Evolutionary conservation across 495 filamentous ascomycete genomes (phyloP), one percentile per base, ranked within the genome.

Genomic region (Aspergillus incahuasiensis): DNA sequence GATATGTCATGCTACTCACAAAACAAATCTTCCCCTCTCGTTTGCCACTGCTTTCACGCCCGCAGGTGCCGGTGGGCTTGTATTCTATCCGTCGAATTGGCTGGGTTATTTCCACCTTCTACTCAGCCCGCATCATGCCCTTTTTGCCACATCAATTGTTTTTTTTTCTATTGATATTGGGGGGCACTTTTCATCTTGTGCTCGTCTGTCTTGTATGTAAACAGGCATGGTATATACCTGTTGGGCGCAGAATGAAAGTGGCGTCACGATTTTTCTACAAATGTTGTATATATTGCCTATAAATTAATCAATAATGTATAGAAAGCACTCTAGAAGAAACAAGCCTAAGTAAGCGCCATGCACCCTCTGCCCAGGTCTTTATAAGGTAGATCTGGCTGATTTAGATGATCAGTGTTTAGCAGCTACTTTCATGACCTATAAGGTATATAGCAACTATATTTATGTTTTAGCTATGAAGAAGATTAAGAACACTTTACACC

Each of bases 51-150:
- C 53, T 62, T 54, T 24, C 54, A 57, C 39, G 60, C 56, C 48
- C 45, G 56, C 52, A 53, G 66, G 66, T 68, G 66, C 67, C 63
- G 60, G 64, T 67, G 65, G 60, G 44, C 56, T 62, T 64, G 58
- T 60, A 54, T 43, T 55, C 45, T 56, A 59, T 55, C 46, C 62
- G 44, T 49, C 19, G 40, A 19, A 32, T 25, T 2, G 38, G 21
- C 42, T 12, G 30, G 42, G 41, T 7, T 19, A 19, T 24, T 30
- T 43, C 52, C 52, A 57, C 49, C 55, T 58, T 49, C 48, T 24
- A 52, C 41, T 21, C n/a, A 19, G 43, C 48, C 38, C 9, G 32
- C 15, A 8, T 16, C 49, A 20, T 7, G 22, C 38, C 24, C 21
- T 15, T 7, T 25, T 28, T 8, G n/a, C n/a, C n/a, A 50, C 39